Percentiles rank a stretch among this genome's conserved stretches.
Conservation (phyloP, 441 rosid species). For the Brassica balearica region DNA sequence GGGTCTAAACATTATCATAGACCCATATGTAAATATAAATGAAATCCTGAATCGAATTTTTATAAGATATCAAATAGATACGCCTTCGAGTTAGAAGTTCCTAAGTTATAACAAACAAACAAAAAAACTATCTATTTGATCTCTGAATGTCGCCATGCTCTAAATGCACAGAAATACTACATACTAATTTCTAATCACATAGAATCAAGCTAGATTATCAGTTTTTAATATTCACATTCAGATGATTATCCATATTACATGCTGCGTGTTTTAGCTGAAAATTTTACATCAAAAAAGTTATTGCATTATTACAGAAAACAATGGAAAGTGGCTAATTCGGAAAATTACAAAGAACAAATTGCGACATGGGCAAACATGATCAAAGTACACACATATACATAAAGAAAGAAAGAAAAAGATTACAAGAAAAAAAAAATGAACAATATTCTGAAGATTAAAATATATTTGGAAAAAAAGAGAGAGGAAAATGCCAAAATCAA, state of each 20-base stretch:
- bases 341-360: constrained; percentile 41
- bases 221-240: not conserved
- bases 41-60: too few species aligned
- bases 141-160: too few species aligned
- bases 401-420: not conserved
- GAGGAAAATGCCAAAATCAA: constrained; percentile 31
- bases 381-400: constrained; percentile 11
- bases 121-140: too few species aligned
- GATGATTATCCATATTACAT: constrained; percentile 6
- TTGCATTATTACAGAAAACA: constrained; percentile 42
- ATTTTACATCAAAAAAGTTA: not conserved
- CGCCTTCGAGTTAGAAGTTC: too few species aligned
- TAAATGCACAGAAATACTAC: too few species aligned
- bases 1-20: too few species aligned
- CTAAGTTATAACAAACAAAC: too few species aligned
- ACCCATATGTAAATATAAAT: too few species aligned
- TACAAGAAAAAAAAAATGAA: too few species aligned
- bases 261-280: constrained; percentile 24
- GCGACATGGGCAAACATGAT: constrained; percentile 40
- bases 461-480: constrained; percentile 20
- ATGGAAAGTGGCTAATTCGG: constrained; percentile 41
- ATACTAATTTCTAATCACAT: too few species aligned
- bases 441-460: not conserved
- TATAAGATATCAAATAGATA: too few species aligned
- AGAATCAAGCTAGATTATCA: not conserved